Evolutionary conservation across 2,329 filamentous ascomycete genomes (phyloP).

Genomic region (Septoria linicola): DNA sequence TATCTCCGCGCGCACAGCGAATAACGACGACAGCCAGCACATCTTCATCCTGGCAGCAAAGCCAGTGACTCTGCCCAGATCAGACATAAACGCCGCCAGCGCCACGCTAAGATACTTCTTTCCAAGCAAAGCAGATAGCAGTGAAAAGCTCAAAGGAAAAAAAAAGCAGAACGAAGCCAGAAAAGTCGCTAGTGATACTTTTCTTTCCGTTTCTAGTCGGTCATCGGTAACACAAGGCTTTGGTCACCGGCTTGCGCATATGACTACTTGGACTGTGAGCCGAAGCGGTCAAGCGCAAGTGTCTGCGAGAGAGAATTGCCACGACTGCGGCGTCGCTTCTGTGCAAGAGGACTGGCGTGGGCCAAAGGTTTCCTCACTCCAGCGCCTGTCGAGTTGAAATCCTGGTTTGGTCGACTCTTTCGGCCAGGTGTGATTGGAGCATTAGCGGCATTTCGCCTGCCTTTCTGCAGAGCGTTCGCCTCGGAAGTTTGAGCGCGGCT

Average conservation of each 20-base stretch:
- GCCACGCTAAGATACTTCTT: conserved; percentile 23
- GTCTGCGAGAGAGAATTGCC: conserved; percentile 27
- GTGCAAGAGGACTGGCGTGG: conserved; percentile 22
- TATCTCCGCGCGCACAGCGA: conserved; percentile 21
- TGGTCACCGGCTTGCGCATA: too few relatives aligned
- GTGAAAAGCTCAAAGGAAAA: conserved; percentile 1
- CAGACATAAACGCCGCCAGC: conserved; percentile 24
- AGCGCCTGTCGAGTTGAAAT: conserved; percentile 29
- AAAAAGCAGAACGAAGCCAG: conserved; percentile 15
- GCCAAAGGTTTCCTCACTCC: conserved; percentile 31
- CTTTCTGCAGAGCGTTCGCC: conserved; percentile 62
- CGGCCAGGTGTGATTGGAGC: conserved; percentile 68
- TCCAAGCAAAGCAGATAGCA: conserved; percentile 3
- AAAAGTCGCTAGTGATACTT: conserved; percentile 3
- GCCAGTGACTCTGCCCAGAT: conserved; percentile 11
- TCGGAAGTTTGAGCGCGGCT: conserved; percentile 62
- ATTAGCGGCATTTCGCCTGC: conserved; percentile 64
- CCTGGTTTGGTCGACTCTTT: conserved; percentile 42
- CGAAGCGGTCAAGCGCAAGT: conserved; percentile 23
- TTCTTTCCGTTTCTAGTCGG: background rate
- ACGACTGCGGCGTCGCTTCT: conserved; percentile 27
- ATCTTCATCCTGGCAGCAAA: conserved; percentile 19
- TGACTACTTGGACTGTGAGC: conserved; percentile 6
- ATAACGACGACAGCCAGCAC: conserved; percentile 11
- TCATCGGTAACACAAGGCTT: too few relatives aligned